A percentile compares a stretch with the other conserved stretches of the same genome.
phyloP scores from a whole-genome alignment of 192 early-diverging fungal genomes.

The Bifiguratus adelaidae region DNA sequence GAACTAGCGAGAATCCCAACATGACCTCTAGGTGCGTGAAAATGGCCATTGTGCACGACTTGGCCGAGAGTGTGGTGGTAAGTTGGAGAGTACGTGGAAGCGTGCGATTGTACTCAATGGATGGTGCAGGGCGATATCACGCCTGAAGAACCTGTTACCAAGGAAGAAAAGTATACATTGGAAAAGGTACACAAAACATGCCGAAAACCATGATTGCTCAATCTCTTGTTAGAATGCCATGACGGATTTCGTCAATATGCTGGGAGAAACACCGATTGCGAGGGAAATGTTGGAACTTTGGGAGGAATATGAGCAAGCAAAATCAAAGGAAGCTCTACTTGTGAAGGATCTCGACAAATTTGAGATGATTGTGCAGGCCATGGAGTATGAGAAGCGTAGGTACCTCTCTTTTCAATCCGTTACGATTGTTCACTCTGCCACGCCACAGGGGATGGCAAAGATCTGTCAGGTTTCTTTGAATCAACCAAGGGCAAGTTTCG shows the following conservation, averaged over 20 bases:
- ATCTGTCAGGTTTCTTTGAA: slow-evolving; percentile 65
- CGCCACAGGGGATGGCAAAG: not conserved
- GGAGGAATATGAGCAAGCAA: slow-evolving; percentile 75
- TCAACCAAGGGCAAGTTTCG: slow-evolving; percentile 71
- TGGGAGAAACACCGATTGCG: slow-evolving; percentile 44
- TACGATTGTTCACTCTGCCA: no score
- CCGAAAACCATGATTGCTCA: not conserved
- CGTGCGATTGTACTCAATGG: no score
- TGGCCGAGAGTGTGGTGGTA: slow-evolving; percentile 77
- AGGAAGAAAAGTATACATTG: slow-evolving; percentile 61
- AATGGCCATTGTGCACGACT: slow-evolving; percentile 90
- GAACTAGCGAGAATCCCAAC: no score
- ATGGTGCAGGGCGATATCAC: slow-evolving; percentile 95
- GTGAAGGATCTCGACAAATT: slow-evolving; percentile 95
- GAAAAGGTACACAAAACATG: slow-evolving; percentile 38
- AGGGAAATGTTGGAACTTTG: slow-evolving; percentile 70
- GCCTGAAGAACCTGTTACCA: slow-evolving; percentile 65
- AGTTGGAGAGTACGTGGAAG: no score
- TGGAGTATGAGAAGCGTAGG: slow-evolving; percentile 81
- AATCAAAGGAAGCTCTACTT: slow-evolving; percentile 63
- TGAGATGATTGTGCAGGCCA: slow-evolving; percentile 90
- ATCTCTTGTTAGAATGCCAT: slow-evolving; percentile 39
- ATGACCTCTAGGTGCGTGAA: slow-evolving; percentile 62
- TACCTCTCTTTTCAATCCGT: not conserved
- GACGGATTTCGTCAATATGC: slow-evolving; percentile 37